These are phyloP conservation scores for Phragmites australis DNA, from an alignment of 176 grass and related monocot genomes.

Conservation along the genomic window DNA sequence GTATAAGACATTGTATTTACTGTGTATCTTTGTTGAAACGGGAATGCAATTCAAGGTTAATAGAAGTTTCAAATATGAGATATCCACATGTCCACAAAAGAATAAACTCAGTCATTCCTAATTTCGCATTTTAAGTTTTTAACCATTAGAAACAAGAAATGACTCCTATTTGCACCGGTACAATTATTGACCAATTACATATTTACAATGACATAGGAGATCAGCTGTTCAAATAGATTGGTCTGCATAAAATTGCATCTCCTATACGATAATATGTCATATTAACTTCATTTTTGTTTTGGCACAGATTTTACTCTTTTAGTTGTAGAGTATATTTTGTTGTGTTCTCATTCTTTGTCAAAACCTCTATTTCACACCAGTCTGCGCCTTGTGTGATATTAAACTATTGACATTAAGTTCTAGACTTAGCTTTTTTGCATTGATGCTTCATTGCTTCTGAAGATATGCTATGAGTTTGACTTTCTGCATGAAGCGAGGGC, in stretches of 20 bases:
- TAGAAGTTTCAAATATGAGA: constrained; percentile 8
- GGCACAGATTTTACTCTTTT: background rate
- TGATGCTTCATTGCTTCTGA: constrained; percentile 37
- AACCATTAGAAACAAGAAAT: constrained; percentile 21
- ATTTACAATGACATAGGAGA: background rate
- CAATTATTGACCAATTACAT: background rate
- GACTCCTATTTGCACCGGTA: background rate
- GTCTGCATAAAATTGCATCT: background rate
- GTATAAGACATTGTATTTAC: background rate
- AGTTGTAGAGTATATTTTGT: background rate
- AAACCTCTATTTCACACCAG: constrained; percentile 14
- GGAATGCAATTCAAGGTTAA: background rate
- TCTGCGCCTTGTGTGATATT: constrained; percentile 1
- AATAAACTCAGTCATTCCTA: background rate
- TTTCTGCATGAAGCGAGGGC: constrained; percentile 86
- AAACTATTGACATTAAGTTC: background rate
- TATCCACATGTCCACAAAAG: background rate
- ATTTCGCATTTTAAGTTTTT: no score
- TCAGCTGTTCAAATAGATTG: background rate
- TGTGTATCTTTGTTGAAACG: background rate
- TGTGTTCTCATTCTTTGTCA: constrained; percentile 11
- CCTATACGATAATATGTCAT: background rate
- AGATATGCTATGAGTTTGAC: constrained; percentile 98
- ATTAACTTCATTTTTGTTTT: constrained; percentile 21
- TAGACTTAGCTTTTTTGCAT: background rate